A percentile compares a stretch with the other conserved stretches of the same genome.
phyloP scores from a whole-genome alignment of 2,329 filamentous ascomycete genomes.

The Chalaropsis ovoidea region DNA sequence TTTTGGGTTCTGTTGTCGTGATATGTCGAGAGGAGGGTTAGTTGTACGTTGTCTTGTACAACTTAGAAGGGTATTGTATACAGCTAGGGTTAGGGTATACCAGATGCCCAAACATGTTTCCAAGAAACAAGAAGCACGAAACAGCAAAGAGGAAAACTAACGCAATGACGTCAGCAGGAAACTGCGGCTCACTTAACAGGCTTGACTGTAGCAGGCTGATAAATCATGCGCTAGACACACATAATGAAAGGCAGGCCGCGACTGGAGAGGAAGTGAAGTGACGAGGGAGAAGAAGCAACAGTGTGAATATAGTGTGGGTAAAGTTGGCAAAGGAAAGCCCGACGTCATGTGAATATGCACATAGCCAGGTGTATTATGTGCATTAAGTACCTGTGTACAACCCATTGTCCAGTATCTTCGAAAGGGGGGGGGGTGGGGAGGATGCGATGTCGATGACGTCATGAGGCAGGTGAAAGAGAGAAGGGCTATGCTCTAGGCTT shows the following conservation, averaged over 20 bases:
- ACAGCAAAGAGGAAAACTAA: no score
- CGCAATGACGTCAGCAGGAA: background rate
- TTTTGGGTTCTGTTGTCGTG: no score
- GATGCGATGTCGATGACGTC: background rate
- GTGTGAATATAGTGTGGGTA: background rate
- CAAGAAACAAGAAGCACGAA: no score
- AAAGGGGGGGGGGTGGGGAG: no score
- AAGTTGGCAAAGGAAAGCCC: background rate
- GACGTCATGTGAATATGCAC: background rate
- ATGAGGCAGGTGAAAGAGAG: background rate
- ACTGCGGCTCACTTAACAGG: background rate
- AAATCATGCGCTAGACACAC: background rate
- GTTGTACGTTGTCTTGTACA: no score
- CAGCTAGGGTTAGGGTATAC: no score
- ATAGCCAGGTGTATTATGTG: background rate
- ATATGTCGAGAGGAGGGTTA: no score
- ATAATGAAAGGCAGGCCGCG: background rate
- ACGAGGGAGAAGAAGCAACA: background rate
- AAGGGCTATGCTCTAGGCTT: background rate
- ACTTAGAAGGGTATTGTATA: no score
- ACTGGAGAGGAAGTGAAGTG: background rate
- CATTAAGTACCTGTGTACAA: background rate
- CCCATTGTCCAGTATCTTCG: no score
- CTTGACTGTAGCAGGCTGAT: background rate
- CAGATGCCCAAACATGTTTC: no score